Conservation (phyloP, 75 land plant genomes). For the Chamaecyparis obtusa region DNA sequence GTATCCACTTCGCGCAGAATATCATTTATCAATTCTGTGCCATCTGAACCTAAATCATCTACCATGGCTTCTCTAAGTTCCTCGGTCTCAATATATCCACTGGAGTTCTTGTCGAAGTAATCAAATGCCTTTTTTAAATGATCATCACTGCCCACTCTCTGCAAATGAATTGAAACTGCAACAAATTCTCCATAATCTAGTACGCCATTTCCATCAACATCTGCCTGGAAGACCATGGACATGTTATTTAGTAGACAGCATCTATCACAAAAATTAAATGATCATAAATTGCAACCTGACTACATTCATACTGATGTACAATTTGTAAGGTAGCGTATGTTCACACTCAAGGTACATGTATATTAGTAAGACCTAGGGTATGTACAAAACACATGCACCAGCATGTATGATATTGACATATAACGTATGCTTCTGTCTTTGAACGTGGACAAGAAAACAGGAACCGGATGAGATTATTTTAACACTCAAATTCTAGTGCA, state of each 20-base stretch:
- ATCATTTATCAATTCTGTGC: conserved; percentile 19
- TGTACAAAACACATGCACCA: neutral
- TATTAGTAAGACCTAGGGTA: neutral
- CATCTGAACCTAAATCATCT: conserved; percentile 27
- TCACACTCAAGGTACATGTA: neutral
- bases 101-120: conserved; percentile 29
- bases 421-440: neutral
- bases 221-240: conserved; percentile 24
- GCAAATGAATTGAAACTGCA: conserved; percentile 34
- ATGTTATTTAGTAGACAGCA: neutral
- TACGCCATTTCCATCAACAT: conserved; percentile 44
- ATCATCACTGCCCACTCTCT: conserved; percentile 41
- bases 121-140: conserved; percentile 34
- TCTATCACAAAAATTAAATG: neutral
- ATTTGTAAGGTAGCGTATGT: neutral
- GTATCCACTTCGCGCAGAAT: conserved; percentile 40
- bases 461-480: neutral
- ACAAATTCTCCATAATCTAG: conserved; percentile 50
- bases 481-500: neutral
- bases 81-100: conserved; percentile 46
- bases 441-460: neutral
- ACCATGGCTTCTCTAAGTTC: conserved; percentile 34
- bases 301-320: neutral
- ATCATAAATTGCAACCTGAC: neutral
- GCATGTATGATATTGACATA: neutral